Conservation (phyloP, 257 asterid genomes). For the Solanum etuberosum region DNA sequence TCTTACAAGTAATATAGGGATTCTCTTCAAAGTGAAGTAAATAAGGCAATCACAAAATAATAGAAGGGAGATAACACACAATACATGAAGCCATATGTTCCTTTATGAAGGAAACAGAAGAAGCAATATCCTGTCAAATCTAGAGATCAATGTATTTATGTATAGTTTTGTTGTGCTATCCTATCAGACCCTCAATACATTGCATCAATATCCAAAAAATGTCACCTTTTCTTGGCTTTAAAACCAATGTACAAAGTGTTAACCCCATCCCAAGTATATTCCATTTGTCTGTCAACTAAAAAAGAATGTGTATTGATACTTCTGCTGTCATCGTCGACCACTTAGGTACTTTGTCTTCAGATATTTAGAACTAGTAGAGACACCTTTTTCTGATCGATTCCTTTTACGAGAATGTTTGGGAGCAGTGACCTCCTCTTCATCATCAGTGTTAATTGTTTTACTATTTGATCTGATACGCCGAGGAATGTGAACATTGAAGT, state of each 20-base stretch:
- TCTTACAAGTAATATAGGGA: neutral
- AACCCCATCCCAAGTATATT: neutral
- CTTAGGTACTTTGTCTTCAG: neutral
- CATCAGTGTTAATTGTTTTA: constrained; percentile 5
- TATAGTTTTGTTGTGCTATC: neutral
- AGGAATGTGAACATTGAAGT: constrained; percentile 12
- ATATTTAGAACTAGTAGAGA: neutral
- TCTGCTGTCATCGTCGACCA: neutral
- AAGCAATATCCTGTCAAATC: neutral
- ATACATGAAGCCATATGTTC: no score
- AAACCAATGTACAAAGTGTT: neutral
- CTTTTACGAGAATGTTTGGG: neutral
- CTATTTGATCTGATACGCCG: neutral
- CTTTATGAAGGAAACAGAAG: no score
- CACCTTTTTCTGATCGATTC: neutral
- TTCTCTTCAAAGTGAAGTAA: no score
- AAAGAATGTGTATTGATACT: neutral
- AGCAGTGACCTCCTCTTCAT: neutral
- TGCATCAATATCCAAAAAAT: neutral
- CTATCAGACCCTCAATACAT: neutral
- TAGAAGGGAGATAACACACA: neutral
- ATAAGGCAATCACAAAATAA: neutral
- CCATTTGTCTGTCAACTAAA: neutral
- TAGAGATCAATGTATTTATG: neutral
- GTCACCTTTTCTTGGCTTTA: neutral